Evolutionary conservation across 768 basidiomycete species (phyloP), one percentile per base, ranked within the genome.

Genomic region (Agaricus sinodeliciosus): DNA sequence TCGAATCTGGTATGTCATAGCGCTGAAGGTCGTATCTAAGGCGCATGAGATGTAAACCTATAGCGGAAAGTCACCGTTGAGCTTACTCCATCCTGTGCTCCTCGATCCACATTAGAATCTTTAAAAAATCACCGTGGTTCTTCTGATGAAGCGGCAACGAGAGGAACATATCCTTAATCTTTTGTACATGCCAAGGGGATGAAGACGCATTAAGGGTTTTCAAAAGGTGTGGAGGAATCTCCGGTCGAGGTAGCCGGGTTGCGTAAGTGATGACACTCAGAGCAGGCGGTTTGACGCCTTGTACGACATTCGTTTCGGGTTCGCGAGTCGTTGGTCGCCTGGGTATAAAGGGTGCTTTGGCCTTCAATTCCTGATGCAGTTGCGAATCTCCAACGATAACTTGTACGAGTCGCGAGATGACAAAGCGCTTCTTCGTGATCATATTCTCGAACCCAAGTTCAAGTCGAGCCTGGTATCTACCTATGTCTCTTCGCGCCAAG

Each of bases 101-200:
- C 58, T 84, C 81, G 1, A 74, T 67, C 79, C 81, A 82, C 0
- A 85, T 59, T 2, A 85, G 60, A 15, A 68, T 60, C 60, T 78
- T 77, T 67, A 80, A 82, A 44, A 69, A 66, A 0, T 70, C 62
- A 0, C 67, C 66, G 57, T 83, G 80, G 0, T 72, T 71, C 1
- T 59, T 60, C 31, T 57, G 63, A 43, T 73, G 62, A 9, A 84
- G 57, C 0, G 36, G 49, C 0, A 18, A 11, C 0, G 82, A 80
- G 8, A 85, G 57, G 41, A 71, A 73, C 0, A 67, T 49, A 1
- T 58, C 55, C 43, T 58, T 59, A 9, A 81, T 48, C 6, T 65
- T 62, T 0, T 51, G 55, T 11, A 71, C 55, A 9, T 70, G 64
- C 15, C 66, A 65, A 15, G 59, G 56, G 1, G 57, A 51, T 0